Evolutionary conservation across 176 grass and related monocot genomes (phyloP).

Genomic region (Cocos nucifera): DNA sequence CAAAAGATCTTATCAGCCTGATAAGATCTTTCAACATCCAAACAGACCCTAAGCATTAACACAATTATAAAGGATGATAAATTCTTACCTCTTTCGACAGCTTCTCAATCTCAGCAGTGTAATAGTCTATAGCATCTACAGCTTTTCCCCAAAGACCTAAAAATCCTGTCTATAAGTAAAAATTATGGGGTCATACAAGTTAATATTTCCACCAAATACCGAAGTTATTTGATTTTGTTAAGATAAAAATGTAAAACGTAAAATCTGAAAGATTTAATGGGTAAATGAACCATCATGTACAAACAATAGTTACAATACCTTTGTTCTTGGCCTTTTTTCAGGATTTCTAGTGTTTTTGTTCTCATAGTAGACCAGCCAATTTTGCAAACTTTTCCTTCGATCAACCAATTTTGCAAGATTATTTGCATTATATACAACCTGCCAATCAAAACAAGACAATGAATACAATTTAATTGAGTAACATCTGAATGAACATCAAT

Average conservation of each 20-base stretch:
- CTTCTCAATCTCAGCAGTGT: constrained; percentile 52
- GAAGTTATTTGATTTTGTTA: too few relatives aligned
- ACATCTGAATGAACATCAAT: too few relatives aligned
- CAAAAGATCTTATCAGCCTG: too few relatives aligned
- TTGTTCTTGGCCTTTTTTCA: constrained; percentile 53
- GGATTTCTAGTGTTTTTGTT: constrained; percentile 48
- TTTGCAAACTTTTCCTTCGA: constrained; percentile 59
- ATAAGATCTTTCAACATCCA: too few relatives aligned
- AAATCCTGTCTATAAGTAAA: constrained; percentile 74
- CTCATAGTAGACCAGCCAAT: constrained; percentile 96
- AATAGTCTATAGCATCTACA: constrained; percentile 79
- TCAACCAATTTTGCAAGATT: constrained; percentile 62
- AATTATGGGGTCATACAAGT: constrained; percentile 1
- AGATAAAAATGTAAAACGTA: too few relatives aligned
- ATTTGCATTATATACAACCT: constrained; percentile 95
- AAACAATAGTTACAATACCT: constrained; percentile 28
- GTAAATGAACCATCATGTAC: too few relatives aligned
- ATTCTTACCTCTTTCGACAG: constrained; percentile 63
- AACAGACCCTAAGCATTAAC: neutral
- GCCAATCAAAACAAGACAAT: neutral
- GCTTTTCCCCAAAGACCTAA: constrained; percentile 73
- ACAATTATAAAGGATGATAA: constrained; percentile 6
- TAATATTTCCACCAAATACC: too few relatives aligned
- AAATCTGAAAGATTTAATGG: too few relatives aligned
- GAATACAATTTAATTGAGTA: too few relatives aligned